Percentiles rank a stretch among this genome's conserved stretches.
These are phyloP conservation scores for Lactifluus hygrophoroides DNA, from an alignment of 768 basidiomycete genomes.

Conservation along the genomic window DNA sequence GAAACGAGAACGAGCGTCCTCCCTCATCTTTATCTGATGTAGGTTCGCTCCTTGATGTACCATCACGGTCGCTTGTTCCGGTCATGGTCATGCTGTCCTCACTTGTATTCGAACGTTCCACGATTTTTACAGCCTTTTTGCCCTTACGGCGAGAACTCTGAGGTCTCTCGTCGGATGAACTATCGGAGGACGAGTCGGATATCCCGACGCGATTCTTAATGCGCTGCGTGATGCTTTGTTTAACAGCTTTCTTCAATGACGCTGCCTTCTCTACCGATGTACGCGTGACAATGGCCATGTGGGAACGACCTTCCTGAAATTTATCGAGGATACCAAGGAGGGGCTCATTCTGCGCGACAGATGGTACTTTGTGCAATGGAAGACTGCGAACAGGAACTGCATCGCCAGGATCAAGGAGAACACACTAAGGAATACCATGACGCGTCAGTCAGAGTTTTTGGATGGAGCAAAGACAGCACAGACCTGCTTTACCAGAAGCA, in stretches of 20 bases:
- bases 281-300: conserved; percentile 75
- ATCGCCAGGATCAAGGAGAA: conserved; percentile 37
- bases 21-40: conserved; percentile 19
- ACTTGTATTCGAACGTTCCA: not conserved
- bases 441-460: not conserved
- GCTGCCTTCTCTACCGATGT: conserved; percentile 40
- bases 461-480: not conserved
- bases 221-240: conserved; percentile 70
- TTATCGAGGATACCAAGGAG: conserved; percentile 77
- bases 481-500: conserved; percentile 76
- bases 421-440: conserved; percentile 15
- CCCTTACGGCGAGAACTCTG: conserved; percentile 1
- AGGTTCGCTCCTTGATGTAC: conserved; percentile 21
- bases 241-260: conserved; percentile 79
- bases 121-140: conserved; percentile 16
- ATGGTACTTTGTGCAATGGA: conserved; percentile 79
- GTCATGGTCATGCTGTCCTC: conserved; percentile 1
- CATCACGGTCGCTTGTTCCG: conserved; percentile 22
- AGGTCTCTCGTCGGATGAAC: conserved; percentile 38
- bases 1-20: conserved; percentile 15
- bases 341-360: conserved; percentile 80
- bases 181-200: conserved; percentile 30
- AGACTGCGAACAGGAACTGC: conserved; percentile 76
- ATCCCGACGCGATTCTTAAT: conserved; percentile 69
- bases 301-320: conserved; percentile 85